These are phyloP conservation scores for Citrullus amarus DNA, from an alignment of 306 rosid species.

Conservation along the genomic window DNA sequence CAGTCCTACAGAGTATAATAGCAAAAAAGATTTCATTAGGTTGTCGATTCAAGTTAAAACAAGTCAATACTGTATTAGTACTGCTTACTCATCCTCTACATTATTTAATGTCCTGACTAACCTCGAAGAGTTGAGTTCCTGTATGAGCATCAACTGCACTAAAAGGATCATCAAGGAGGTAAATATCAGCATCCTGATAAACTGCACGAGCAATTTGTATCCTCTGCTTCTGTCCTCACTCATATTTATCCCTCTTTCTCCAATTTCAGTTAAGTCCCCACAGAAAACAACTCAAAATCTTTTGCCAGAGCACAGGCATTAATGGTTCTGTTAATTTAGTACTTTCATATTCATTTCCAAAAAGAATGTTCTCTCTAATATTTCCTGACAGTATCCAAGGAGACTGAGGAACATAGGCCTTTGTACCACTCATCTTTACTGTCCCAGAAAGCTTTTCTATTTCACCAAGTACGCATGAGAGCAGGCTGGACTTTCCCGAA, in stretches of 20 bases:
- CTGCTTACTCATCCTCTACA: not conserved
- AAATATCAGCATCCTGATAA: slow-evolving; percentile 80
- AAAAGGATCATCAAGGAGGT: slow-evolving; percentile 85
- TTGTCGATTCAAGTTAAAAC: not conserved
- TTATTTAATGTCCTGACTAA: slow-evolving; percentile 5
- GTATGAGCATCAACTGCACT: slow-evolving; percentile 99
- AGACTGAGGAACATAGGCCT: slow-evolving; percentile 87
- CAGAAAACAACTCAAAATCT: slow-evolving; percentile 78
- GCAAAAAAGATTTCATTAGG: not conserved
- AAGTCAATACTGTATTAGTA: not conserved
- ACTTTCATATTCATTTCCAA: slow-evolving; percentile 50
- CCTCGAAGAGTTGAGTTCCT: slow-evolving; percentile 86
- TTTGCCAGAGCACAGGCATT: slow-evolving; percentile 81
- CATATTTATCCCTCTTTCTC: slow-evolving; percentile 96
- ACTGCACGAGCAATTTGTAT: slow-evolving; percentile 89
- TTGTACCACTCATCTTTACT: slow-evolving; percentile 75
- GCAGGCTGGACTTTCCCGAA: slow-evolving; percentile 81
- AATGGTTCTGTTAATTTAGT: slow-evolving; percentile 46
- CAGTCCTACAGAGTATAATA: slow-evolving; percentile 41
- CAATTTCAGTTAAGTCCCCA: slow-evolving; percentile 87
- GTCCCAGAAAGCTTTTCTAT: slow-evolving; percentile 59
- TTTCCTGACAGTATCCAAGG: slow-evolving; percentile 94
- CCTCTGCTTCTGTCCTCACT: slow-evolving; percentile 98
- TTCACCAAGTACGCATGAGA: slow-evolving; percentile 67
- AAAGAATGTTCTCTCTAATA: slow-evolving; percentile 67